Evolutionary conservation across 208 protist genomes (phyloP), one percentile per base, ranked within the genome.

Genomic region (Wallacemonas sp.): DNA sequence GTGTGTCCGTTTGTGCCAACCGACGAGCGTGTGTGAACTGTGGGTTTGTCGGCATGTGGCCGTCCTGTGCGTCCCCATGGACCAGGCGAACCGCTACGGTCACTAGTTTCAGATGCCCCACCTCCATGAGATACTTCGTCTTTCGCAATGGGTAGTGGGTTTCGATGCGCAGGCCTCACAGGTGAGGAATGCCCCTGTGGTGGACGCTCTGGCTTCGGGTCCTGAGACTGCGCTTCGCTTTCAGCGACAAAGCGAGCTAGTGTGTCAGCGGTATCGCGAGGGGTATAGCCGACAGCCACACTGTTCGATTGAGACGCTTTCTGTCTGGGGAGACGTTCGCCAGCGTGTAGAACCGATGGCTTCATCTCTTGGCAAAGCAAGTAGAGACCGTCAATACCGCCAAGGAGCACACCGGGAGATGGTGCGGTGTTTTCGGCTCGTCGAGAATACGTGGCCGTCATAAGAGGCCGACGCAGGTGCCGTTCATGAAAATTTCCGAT

Each of bases 211-310:
- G 36, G 6, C 14, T 41, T 41, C 9, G 6, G 9, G 14, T 14
- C 14, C 9, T 41, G 36, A 41, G 9, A 17, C 22, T 54, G 24
- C 4, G 3, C n/a, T 8, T 64, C 33, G 26, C 62, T 46, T 33
- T 42, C 39, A n/a, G 22, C 46, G 6, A 54, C 46, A 54, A 31
- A 30, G 9, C 46, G 46, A 19, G 46, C n/a, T 33, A 54, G 15
- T 26, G 8, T 30, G 17, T 54, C 46, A 11, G 46, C 15, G 11
- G 15, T 38, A 34, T 72, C 58, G 3, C 53, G 53, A n/a, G 72
- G 72, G 4, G 60, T 68, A 41, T 78, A 77, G 31, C 72, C 72
- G 27, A 78, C 53, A 26, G 72, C 72, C 55, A 63, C 66, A 3
- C 55, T 55, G 31, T 33, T 66, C 8, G 44, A 36, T 27, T 39